Evolutionary conservation across 2,329 filamentous ascomycete genomes (phyloP).

Genomic region (Escovopsis weberi): DNA sequence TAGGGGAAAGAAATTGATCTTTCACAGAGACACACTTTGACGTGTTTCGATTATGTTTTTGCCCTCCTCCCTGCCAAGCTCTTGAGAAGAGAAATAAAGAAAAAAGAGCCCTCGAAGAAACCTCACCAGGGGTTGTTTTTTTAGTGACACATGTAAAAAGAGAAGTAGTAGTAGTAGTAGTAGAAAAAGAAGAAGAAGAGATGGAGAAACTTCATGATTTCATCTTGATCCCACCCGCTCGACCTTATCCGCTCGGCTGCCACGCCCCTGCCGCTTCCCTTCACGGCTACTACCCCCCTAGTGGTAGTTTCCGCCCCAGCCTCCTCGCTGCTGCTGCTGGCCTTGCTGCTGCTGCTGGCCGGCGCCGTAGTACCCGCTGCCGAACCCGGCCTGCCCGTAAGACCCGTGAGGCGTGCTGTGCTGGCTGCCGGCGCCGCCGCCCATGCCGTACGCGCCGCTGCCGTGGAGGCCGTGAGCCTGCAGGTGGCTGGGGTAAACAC

Average conservation of each 20-base stretch:
- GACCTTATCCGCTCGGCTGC: slow-evolving; percentile 2
- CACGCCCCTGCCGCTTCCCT: slow-evolving; percentile 9
- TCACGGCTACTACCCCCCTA: slow-evolving; percentile 23
- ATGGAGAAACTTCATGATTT: not conserved
- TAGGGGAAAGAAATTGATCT: too few relatives aligned
- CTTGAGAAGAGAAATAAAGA: too few relatives aligned
- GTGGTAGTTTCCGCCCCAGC: slow-evolving; percentile 48
- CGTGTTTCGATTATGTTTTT: too few relatives aligned
- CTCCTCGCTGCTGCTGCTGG: slow-evolving; percentile 28
- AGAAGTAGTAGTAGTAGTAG: not conserved
- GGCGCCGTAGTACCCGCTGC: slow-evolving; percentile 33
- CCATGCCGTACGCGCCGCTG: slow-evolving; percentile 37
- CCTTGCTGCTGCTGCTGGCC: slow-evolving; percentile 21
- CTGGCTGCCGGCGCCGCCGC: slow-evolving; percentile 35
- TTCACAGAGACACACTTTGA: too few relatives aligned
- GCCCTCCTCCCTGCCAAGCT: too few relatives aligned
- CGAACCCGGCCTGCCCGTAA: slow-evolving; percentile 35
- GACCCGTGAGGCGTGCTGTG: slow-evolving; percentile 40
- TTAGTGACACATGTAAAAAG: slow-evolving; percentile 6
- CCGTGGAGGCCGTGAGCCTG: slow-evolving; percentile 39
- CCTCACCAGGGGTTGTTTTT: slow-evolving; percentile 4
- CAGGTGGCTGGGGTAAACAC: slow-evolving; percentile 40
- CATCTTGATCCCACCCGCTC: not conserved
- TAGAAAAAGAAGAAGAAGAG: not conserved
- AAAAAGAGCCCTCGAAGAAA: not conserved